Evolutionary conservation across 2,329 filamentous ascomycete genomes (phyloP).

Genomic region (Ampelomyces quisqualis): DNA sequence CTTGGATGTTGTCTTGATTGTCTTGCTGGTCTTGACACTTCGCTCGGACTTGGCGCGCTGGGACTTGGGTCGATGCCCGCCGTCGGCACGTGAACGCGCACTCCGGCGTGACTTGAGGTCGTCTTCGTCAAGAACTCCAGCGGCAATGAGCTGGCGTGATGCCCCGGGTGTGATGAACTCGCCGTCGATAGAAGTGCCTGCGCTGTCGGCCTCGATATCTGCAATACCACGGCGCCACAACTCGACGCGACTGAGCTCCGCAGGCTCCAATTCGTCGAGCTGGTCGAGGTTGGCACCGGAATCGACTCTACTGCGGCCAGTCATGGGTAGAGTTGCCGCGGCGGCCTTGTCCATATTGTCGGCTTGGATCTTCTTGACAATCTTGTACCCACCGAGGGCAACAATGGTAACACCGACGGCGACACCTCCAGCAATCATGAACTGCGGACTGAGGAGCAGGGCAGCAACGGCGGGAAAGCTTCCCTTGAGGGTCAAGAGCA

Average conservation of each 20-base stretch:
- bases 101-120: constrained; percentile 47
- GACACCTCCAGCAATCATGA: constrained; percentile 87
- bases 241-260: constrained; percentile 60
- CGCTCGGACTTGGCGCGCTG: constrained; percentile 33
- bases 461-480: constrained; percentile 84
- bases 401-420: constrained; percentile 92
- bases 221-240: constrained; percentile 65
- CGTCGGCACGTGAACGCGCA: constrained; percentile 21
- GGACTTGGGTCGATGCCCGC: constrained; percentile 28
- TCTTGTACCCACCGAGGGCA: constrained; percentile 95
- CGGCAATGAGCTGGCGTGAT: constrained; percentile 47
- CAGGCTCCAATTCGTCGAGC: constrained; percentile 60
- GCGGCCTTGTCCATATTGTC: constrained; percentile 41
- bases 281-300: constrained; percentile 30
- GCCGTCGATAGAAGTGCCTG: constrained; percentile 63
- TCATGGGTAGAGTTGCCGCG: constrained; percentile 20
- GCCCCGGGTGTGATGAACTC: constrained; percentile 65
- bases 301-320: constrained; percentile 13
- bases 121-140: constrained; percentile 50
- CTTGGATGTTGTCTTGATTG: constrained; percentile 28
- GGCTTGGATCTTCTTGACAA: constrained; percentile 78
- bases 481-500: constrained; percentile 72
- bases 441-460: constrained; percentile 85
- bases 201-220: constrained; percentile 55
- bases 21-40: constrained; percentile 30